Evolutionary conservation across 495 filamentous ascomycete species (phyloP), one percentile per base, ranked within the genome.

Genomic region (Aspergillus saccharolyticus): DNA sequence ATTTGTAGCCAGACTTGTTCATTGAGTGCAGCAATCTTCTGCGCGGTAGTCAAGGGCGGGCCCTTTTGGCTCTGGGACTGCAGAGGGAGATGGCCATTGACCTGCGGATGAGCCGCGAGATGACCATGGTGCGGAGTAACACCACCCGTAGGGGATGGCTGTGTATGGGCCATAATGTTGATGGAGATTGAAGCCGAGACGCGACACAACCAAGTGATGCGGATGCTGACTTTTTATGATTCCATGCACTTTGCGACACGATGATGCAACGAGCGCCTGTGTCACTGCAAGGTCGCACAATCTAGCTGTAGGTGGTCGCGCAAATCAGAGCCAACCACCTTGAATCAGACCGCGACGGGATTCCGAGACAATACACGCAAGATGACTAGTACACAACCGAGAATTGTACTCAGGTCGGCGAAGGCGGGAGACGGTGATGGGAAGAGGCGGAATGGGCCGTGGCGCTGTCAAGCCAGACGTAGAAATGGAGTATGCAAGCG

Each of bases 1-100:
- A 98, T 88, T 65, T 92, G 89, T 54, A 96, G 81, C 94, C 94
- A 98, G n/a, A 95, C 83, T 44, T 79, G 78, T 70, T 97, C 94
- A 66, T 93, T 98, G 30, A 89, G 72, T 10, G 76, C 69, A 6
- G 80, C 76, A 54, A 89, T 75, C 58, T 83, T 82, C 59, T 87
- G 83, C 22, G 83, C 77, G 7, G 82, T 79, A 54, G 78, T 79
- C 54, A 73, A 59, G 65, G 81, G 66, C 19, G 72, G 72, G 14
- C 57, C 67, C 62, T 82, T 82, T 45, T 79, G 79, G 44, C 71
- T 77, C 60, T 79, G 79, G 45, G 80, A 71, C 55, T 81, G 82
- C 62, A 83, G 71, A 14, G 77, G 71, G 51, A 80, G 67, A 54
- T 80, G 77, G 12, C 80, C 78, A 61, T 82, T 82, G 59, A 76